Percentiles rank a stretch among this genome's conserved stretches.
phyloP scores from a whole-genome alignment of 306 rosid species.

The Cajanus cajan region DNA sequence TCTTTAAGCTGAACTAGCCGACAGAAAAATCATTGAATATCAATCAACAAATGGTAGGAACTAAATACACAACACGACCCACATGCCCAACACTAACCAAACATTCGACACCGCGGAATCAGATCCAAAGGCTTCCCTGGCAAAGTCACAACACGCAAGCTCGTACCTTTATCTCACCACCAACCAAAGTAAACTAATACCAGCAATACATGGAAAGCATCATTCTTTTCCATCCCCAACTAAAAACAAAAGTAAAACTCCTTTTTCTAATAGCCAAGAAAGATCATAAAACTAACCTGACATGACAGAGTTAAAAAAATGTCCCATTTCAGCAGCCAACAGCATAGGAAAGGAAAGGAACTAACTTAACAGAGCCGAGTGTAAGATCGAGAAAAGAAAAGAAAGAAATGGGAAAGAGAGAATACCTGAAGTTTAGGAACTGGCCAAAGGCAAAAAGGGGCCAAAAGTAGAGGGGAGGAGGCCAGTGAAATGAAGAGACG shows the following conservation, averaged over 20 bases:
- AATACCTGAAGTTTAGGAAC: conserved; percentile 78
- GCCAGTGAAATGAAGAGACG: conserved; percentile 68
- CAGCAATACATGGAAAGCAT: not conserved
- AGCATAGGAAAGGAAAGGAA: not conserved
- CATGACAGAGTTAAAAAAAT: not conserved
- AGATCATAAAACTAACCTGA: not conserved
- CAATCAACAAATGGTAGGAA: not conserved
- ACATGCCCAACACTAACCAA: not conserved
- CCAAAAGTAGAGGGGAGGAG: conserved; percentile 81
- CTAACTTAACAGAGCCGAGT: conserved; percentile 17
- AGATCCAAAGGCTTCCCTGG: not conserved
- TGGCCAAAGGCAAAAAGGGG: conserved; percentile 84
- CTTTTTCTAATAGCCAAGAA: not conserved
- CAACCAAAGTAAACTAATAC: not conserved
- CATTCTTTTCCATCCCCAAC: not conserved
- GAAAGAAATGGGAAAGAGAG: not conserved
- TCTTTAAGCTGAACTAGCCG: not conserved
- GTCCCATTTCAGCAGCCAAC: not conserved
- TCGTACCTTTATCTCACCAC: not conserved
- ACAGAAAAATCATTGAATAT: not conserved
- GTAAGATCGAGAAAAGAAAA: conserved; percentile 22
- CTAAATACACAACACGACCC: not conserved
- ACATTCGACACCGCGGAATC: not conserved
- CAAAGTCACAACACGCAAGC: not conserved
- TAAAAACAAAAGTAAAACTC: not conserved